Evolutionary conservation across 78 protist genomes (phyloP).

Genomic region (Dictyostelium brefeldianum): DNA sequence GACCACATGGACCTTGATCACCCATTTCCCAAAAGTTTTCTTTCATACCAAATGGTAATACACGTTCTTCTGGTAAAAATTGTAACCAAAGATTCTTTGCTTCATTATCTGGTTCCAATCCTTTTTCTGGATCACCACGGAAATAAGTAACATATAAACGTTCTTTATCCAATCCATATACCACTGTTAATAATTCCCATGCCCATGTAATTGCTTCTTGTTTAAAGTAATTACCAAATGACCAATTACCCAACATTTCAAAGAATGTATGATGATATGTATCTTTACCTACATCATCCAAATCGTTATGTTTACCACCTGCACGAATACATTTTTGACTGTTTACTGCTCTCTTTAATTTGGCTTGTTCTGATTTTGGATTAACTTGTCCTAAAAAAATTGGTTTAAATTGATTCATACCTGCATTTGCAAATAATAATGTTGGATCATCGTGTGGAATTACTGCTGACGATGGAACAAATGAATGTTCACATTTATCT

Average conservation of each 20-base stretch:
- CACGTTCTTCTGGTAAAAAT: constrained; percentile 92
- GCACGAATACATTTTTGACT: constrained; percentile 99
- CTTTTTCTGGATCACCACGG: constrained; percentile 91
- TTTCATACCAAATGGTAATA: constrained; percentile 94
- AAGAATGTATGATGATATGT: constrained; percentile 99
- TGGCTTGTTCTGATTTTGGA: constrained; percentile 90
- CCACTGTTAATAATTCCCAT: constrained; percentile 96
- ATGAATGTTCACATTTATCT: constrained; percentile 85
- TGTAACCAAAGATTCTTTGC: constrained; percentile 95
- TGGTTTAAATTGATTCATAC: constrained; percentile 99
- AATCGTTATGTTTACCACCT: constrained; percentile 99
- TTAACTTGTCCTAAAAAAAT: constrained; percentile 96
- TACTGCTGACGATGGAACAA: constrained; percentile 89
- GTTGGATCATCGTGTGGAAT: constrained; percentile 98
- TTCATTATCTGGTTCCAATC: constrained; percentile 92
- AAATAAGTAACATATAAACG: constrained; percentile 97
- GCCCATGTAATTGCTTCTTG: constrained; percentile 96
- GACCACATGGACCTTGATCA: constrained; percentile 99
- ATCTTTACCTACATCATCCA: constrained; percentile 97
- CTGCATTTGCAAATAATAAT: constrained; percentile 98
- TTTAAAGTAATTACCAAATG: constrained; percentile 98
- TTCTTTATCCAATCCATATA: constrained; percentile 89
- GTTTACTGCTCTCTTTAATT: constrained; percentile 95
- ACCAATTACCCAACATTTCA: constrained; percentile 99
- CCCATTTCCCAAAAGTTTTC: constrained; percentile 99